Conservation (phyloP, 75 land plant species). For the Isoetes taiwanensis region DNA sequence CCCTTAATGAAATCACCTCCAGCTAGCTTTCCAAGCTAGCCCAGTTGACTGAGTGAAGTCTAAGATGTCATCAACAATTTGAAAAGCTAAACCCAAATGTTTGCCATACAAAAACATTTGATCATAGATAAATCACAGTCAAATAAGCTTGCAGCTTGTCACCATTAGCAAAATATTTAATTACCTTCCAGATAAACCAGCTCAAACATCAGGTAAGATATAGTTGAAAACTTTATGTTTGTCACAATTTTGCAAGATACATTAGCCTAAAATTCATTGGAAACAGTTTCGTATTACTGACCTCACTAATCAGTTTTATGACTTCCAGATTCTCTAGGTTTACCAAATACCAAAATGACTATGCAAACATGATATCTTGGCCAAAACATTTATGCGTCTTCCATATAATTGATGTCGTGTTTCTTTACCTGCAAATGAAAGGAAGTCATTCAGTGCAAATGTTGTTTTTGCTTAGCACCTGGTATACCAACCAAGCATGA, state of each 20-base stretch:
- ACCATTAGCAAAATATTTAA: slow-evolving; percentile 3
- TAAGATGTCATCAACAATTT: background rate
- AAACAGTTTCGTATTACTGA: too few relatives aligned
- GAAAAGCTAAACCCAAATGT: background rate
- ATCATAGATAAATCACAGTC: background rate
- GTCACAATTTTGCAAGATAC: too few relatives aligned
- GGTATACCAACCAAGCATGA: too few relatives aligned
- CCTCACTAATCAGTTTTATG: slow-evolving; percentile 1
- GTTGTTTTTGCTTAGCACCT: too few relatives aligned
- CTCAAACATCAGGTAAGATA: background rate
- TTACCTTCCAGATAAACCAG: background rate
- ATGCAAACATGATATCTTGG: slow-evolving; percentile 2
- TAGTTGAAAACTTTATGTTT: too few relatives aligned
- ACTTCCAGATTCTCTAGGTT: slow-evolving; percentile 6
- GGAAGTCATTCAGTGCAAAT: too few relatives aligned
- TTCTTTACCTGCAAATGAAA: slow-evolving; percentile 6
- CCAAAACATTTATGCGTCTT: background rate
- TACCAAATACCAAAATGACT: slow-evolving; percentile 4
- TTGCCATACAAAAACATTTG: background rate
- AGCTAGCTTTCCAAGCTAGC: slow-evolving; percentile 4
- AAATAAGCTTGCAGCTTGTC: background rate
- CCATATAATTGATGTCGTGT: background rate
- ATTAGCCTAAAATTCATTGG: too few relatives aligned
- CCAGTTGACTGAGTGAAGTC: slow-evolving; percentile 6
- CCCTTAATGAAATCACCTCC: slow-evolving; percentile 2